Evolutionary conservation across 106 monocot genomes (phyloP), one percentile per base, ranked within the genome.

Genomic region (Acorus calamus): DNA sequence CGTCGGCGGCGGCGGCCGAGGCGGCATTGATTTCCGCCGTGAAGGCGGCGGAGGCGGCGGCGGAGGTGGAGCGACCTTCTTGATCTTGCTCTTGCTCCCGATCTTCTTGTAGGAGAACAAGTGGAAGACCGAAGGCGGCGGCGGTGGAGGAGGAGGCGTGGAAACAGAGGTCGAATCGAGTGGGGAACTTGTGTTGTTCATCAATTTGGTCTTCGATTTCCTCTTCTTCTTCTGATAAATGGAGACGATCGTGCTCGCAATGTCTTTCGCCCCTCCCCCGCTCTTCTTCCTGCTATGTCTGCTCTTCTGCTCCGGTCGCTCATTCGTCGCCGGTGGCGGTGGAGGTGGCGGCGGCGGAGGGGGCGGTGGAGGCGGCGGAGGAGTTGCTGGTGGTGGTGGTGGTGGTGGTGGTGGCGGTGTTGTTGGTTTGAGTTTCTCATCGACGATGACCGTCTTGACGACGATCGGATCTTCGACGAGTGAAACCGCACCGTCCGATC

Each of bases 141-240:
- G 83, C 2, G 78, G 63, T 4, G 71, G 60, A 7, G 60, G 66
- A 12, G 76, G 50, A 7, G 65, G 0, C 13, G 67, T 5, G 57
- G 63, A 47, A 14, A 55, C 6, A 3, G 28, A 50, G 3, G 59
- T 8, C 10, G 72, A 4, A 12, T 9, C 9, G 3, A 4, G 68
- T 28, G 60, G 46, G 5, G 56, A 0, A 63, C 8, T 82, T 82
- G 45, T 77, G 53, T 55, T 72, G 59, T 56, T 81, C 53, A 64
- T 84, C 3, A 43, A 45, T 60, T 12, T 64, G 53, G 52, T 66
- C 42, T 73, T 64, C n/a, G 62, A n/a, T 10, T 50, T 69, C 63
- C 60, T 77, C 63, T 62, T 80, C 69, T 75, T 87, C 81, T 85
- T 93, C 74, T 81, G 84, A 58, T 88, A 85, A 69, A 83, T 78